phyloP scores from a whole-genome alignment of 2,329 filamentous ascomycete genomes.

The Leptographium radiaticola region DNA sequence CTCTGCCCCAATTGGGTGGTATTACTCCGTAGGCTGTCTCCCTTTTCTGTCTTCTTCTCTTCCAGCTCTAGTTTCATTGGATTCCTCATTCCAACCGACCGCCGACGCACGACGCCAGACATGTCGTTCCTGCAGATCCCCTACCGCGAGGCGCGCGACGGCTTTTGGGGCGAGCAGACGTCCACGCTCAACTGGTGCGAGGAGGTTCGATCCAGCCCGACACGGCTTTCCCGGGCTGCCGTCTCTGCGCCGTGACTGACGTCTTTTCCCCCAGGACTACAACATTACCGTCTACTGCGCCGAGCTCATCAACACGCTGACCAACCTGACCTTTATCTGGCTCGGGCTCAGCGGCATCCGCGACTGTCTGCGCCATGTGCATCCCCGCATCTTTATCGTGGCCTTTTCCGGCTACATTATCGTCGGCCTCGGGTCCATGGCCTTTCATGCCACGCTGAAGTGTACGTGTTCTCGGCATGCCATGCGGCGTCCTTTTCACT shows the following conservation, averaged over 20 bases:
- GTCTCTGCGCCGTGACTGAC: background rate
- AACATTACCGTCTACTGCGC: conserved; percentile 24
- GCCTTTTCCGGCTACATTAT: conserved; percentile 40
- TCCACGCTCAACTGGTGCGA: conserved; percentile 27
- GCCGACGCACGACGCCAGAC: too few species aligned
- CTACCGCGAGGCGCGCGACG: conserved; percentile 22
- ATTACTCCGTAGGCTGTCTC: too few species aligned
- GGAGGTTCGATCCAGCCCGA: conserved; percentile 15
- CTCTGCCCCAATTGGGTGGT: too few species aligned
- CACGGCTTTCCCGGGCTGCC: background rate
- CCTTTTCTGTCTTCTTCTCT: too few species aligned
- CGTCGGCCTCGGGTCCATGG: conserved; percentile 40
- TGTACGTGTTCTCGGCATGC: conserved; percentile 24
- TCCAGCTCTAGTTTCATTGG: too few species aligned
- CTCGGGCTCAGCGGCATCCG: conserved; percentile 63
- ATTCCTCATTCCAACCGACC: too few species aligned
- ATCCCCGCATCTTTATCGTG: conserved; percentile 64
- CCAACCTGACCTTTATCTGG: conserved; percentile 70
- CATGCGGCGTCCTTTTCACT: background rate
- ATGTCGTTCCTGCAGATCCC: conserved; percentile 16
- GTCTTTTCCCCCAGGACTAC: conserved; percentile 17
- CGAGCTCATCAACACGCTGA: conserved; percentile 47
- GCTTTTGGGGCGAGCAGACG: conserved; percentile 24
- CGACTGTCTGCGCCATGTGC: conserved; percentile 58
- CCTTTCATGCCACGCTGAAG: conserved; percentile 44